A percentile compares a stretch with the other conserved stretches of the same genome.
These are phyloP conservation scores for Xylaria sp. DNA, from an alignment of 2,329 filamentous ascomycete genomes.

Conservation along the genomic window DNA sequence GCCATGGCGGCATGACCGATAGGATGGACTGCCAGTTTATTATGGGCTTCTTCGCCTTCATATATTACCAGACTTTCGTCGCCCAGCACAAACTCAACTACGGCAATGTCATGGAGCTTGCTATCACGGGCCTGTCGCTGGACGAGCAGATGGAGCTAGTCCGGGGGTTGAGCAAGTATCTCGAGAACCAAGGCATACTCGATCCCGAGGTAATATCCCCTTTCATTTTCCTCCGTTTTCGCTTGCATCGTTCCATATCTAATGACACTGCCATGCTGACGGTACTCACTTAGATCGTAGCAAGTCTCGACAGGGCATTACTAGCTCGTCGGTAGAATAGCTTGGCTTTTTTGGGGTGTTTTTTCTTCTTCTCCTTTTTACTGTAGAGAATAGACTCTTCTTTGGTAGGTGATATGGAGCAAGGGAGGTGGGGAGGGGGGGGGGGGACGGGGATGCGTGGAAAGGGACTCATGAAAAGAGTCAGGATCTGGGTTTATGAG, in stretches of 20 bases:
- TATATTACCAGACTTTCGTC: conserved; percentile 99
- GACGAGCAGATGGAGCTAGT: conserved; percentile 91
- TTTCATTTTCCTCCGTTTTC: not conserved
- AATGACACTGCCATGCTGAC: not conserved
- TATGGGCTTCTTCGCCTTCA: conserved; percentile 98
- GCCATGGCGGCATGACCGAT: conserved; percentile 97
- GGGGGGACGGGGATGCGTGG: conserved; percentile 1
- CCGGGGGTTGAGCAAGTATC: conserved; percentile 70
- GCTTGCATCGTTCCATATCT: not conserved
- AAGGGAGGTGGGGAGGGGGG: not conserved
- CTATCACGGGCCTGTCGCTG: conserved; percentile 85
- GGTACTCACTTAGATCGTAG: conserved; percentile 44
- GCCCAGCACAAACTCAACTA: conserved; percentile 86
- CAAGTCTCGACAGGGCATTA: conserved; percentile 50
- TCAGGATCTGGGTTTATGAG: conserved; percentile 7
- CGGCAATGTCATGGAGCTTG: conserved; percentile 87
- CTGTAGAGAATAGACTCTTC: conserved; percentile 16
- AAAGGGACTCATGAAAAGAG: conserved; percentile 8
- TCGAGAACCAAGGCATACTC: conserved; percentile 70
- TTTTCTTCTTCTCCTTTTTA: no score
- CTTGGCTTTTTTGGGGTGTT: conserved; percentile 3
- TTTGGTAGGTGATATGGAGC: conserved; percentile 18
- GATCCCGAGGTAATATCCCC: conserved; percentile 51
- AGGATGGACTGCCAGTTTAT: conserved; percentile 99
- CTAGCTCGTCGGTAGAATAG: conserved; percentile 41